Evolutionary conservation across 192 early-diverging fungal genomes (phyloP).

Genomic region (Coemansia sp.): DNA sequence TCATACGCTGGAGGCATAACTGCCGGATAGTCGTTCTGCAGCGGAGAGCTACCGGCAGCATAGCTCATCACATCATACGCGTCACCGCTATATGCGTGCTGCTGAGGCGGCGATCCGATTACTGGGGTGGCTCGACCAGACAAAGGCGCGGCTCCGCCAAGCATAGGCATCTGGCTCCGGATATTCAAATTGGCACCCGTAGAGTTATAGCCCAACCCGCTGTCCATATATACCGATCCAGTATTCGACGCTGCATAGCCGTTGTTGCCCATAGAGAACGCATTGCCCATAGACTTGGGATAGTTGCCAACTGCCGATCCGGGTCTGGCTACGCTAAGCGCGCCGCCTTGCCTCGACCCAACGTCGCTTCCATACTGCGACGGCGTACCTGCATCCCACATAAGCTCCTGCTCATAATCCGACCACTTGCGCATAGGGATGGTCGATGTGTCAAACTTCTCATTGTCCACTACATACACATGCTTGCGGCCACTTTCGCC

Average conservation of each 20-base stretch:
- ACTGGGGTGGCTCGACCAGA: conserved; percentile 34
- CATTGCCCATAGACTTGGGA: conserved; percentile 38
- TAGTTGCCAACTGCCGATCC: conserved; percentile 46
- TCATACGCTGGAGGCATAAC: conserved; percentile 43
- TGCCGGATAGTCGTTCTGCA: conserved; percentile 22
- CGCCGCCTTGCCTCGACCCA: conserved; percentile 33
- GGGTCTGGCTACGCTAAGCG: conserved; percentile 29
- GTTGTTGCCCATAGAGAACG: conserved; percentile 11
- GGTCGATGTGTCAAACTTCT: conserved; percentile 71
- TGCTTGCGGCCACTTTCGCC: conserved; percentile 80
- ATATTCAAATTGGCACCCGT: conserved; percentile 42
- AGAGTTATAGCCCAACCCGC: conserved; percentile 32
- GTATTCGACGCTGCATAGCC: conserved; percentile 38
- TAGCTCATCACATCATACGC: conserved; percentile 45
- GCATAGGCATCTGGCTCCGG: conserved; percentile 21
- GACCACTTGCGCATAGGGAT: conserved; percentile 81
- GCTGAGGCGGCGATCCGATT: conserved; percentile 21
- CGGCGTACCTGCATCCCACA: conserved; percentile 62
- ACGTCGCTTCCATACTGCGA: conserved; percentile 45
- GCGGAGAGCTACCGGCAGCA: conserved; percentile 24
- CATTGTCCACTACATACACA: conserved; percentile 60
- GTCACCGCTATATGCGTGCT: conserved; percentile 37
- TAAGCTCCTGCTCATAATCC: conserved; percentile 70
- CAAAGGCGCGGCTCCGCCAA: conserved; percentile 6
- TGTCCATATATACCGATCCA: conserved; percentile 45